Evolutionary conservation across 345 rosid species (phyloP), one percentile per base, ranked within the genome.

Genomic region (Murraya paniculata): DNA sequence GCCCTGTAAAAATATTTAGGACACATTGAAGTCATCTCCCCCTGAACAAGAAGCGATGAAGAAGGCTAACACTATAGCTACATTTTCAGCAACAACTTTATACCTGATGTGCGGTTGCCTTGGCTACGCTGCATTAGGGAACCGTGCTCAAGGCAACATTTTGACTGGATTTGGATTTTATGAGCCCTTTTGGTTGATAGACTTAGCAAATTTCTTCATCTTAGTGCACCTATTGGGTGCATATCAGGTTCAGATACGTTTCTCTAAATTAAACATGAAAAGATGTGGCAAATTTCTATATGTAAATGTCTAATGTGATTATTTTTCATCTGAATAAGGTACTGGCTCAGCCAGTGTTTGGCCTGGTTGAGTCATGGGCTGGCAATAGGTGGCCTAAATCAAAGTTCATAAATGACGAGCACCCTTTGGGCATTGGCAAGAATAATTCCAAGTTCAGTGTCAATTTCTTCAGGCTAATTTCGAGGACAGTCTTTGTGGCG

Each of bases 1-100:
- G 22, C 39, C 5, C 27, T 72, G 41, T 53, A 9, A 74, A 56
- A 18, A 64, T 22, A 50, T 21, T 41, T 80, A 87, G 91, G 89
- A 89, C 72, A 87, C 91, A 9, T 14, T 89, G 61, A 84, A 67
- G 62, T 81, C 91, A 4, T 85, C 90, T n/a, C 90, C 90, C n/a
- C 72, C 91, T 2, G 91, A 89, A 73, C 39, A 82, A 21, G 78
- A 76, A 81, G 84, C 78, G 10, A 87, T 85, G 91, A 89, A 82
- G 80, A 82, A 87, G 77, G 92, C 92, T n/a, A 82, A 83, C 60
- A 66, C 80, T 19, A 30, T 80, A 30, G 84, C 90, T 73, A 85
- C 83, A 0, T 19, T 74, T 13, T 79, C 82, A 19, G 85, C 90
- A 4, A 84, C 92, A 19, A 35, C 86, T 55, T 82, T 87, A 72